phyloP scores from a whole-genome alignment of 1,284 basidiomycete genomes.

The Boletus hoseneyae region DNA sequence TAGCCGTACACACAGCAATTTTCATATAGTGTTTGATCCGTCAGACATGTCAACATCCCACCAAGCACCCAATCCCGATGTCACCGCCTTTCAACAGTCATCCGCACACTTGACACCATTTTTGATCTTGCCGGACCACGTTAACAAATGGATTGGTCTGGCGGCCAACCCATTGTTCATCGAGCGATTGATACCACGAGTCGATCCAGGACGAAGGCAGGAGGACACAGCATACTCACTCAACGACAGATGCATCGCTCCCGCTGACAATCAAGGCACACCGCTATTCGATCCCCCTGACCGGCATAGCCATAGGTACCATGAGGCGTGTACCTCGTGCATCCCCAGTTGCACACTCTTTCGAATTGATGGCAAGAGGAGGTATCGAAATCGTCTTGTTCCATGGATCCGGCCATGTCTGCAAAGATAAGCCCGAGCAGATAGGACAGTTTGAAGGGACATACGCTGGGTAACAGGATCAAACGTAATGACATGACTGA shows the following conservation, averaged over 20 bases:
- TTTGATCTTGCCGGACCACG: no score
- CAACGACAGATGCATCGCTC: conserved; percentile 61
- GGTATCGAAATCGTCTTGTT: conserved; percentile 31
- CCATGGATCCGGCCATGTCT: conserved; percentile 34
- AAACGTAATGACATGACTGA: conserved; percentile 27
- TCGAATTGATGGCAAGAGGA: conserved; percentile 39
- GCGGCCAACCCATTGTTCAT: no score
- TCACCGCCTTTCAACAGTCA: conserved; percentile 1
- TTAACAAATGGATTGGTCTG: no score
- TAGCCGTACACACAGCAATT: neutral
- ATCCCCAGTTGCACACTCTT: conserved; percentile 35
- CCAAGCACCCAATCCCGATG: neutral
- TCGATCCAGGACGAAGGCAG: no score
- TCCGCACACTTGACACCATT: conserved; percentile 4
- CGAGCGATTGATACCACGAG: no score
- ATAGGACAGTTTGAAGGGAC: conserved; percentile 16
- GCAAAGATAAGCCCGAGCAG: neutral
- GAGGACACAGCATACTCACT: no score
- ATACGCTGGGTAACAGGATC: no score
- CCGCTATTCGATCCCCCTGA: neutral
- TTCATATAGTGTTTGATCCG: neutral
- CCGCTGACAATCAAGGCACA: conserved; percentile 37
- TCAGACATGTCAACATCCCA: conserved; percentile 4
- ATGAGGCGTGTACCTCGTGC: conserved; percentile 27
- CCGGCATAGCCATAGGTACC: neutral